Evolutionary conservation across 1,284 basidiomycete species (phyloP), one percentile per base, ranked within the genome.

Genomic region (Boletellus deceptivus): DNA sequence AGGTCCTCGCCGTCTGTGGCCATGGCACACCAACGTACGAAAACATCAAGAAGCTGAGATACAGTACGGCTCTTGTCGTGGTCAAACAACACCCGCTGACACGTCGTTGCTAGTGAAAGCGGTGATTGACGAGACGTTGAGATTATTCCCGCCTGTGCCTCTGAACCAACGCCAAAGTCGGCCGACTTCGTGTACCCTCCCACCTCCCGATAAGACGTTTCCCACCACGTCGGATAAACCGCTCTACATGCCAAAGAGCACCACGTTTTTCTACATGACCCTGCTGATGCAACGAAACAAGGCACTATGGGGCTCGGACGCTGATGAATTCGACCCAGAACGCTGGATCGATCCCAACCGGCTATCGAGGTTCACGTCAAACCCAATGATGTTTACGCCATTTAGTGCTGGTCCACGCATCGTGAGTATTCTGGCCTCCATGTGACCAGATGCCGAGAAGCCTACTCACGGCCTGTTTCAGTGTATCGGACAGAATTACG

Each of bases 401-500:
- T 88, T 88, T 61, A 84, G 83, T 60, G 82, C 80, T 37, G 86
- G 86, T 0, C 85, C 86, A 10, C 70, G 75, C 29, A 72, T 72
- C 53, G 76, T 76, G 55, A 59, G 75, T 66, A n/a, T 24, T 37
- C 22, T n/a, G 39, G 37, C 16, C 29, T 24, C 43, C 35, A 46
- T 17, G 53, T 55, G 51, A 61, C 35, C 25, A 31, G 13, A 44
- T 38, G 18, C 43, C 57, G 46, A 52, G 49, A 52, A 29, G n/a
- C 31, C 37, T 59, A 48, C 55, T 51, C 53, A 60, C 31, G 43
- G 29, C 50, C 50, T 37, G 27, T 56, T 57, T 42, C 33, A 86
- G 84, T 88, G 86, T 59, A 67, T 89, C 16, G 86, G 86, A 6
- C 84, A 87, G 62, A 82, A 86, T 56, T 86, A 86, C 54, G 86